Evolutionary conservation across 169 alveolate genomes (phyloP).

Genomic region (Amoebophrya sp.): DNA sequence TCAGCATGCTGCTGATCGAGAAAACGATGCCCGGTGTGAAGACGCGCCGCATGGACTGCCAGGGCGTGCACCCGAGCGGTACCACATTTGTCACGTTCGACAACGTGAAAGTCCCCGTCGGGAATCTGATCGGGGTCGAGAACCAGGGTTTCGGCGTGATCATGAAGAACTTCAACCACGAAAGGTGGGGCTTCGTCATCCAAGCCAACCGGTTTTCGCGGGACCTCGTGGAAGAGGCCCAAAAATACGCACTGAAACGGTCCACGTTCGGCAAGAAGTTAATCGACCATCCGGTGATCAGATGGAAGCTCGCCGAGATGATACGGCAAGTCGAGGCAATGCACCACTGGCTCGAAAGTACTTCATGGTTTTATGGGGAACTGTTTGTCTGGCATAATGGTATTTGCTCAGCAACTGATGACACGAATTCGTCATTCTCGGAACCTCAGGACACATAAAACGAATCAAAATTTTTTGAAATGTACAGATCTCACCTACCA

Average conservation of each 20-base stretch:
- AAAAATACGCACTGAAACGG: constrained; percentile 29
- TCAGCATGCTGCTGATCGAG: constrained; percentile 46
- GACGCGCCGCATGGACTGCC: constrained; percentile 48
- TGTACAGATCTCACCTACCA: constrained; percentile 25
- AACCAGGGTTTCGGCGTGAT: constrained; percentile 39
- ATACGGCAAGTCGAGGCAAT: constrained; percentile 42
- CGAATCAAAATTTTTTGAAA: no score
- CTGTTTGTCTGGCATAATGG: background rate
- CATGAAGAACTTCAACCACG: constrained; percentile 53
- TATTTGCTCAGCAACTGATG: background rate
- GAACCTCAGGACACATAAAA: no score
- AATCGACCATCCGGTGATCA: constrained; percentile 51
- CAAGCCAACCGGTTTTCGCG: constrained; percentile 46
- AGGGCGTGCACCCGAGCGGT: constrained; percentile 46
- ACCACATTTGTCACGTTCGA: constrained; percentile 49
- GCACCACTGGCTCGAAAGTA: constrained; percentile 48
- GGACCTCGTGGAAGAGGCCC: constrained; percentile 37
- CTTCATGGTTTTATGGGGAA: background rate
- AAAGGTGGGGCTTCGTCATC: constrained; percentile 48
- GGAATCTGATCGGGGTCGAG: constrained; percentile 49
- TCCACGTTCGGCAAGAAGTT: constrained; percentile 40
- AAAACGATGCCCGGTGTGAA: constrained; percentile 36
- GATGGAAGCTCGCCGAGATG: constrained; percentile 53
- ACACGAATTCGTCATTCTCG: no score
- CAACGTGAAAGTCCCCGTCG: constrained; percentile 45